phyloP scores from a whole-genome alignment of 2,329 filamentous ascomycete species.

The Hypoxylon sp. region DNA sequence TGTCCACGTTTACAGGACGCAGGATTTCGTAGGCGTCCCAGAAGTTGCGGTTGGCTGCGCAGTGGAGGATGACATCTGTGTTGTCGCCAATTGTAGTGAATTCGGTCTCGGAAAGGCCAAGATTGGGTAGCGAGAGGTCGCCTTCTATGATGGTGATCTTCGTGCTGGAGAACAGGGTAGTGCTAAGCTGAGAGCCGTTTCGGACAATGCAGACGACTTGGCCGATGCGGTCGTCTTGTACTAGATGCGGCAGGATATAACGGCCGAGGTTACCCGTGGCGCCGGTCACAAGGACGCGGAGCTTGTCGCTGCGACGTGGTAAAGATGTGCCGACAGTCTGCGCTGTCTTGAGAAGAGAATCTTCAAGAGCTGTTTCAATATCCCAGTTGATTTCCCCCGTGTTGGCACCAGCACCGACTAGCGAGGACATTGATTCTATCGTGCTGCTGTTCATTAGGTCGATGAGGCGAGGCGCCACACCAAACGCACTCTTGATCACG shows the following conservation, averaged over 20 bases:
- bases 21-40: not conserved
- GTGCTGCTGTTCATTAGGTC: constrained; percentile 36
- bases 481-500: constrained; percentile 22
- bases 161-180: not conserved
- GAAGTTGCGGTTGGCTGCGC: not conserved
- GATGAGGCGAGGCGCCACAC: constrained; percentile 23
- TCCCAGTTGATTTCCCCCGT: not conserved
- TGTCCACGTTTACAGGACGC: not conserved
- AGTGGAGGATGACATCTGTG: not conserved
- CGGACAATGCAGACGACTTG: not conserved
- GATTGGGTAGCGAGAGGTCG: not conserved
- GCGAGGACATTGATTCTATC: constrained; percentile 30
- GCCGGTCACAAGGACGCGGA: not conserved
- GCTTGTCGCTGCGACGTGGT: not conserved
- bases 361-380: not conserved
- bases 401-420: not conserved
- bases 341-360: not conserved
- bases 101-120: not conserved
- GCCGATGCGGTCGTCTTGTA: not conserved
- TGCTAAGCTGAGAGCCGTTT: not conserved
- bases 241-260: not conserved
- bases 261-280: not conserved
- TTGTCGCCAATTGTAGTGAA: not conserved
- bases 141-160: not conserved
- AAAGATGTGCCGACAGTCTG: not conserved